A percentile compares a stretch with the other conserved stretches of the same genome.
Conservation (phyloP, 345 rosid species). For the Erodium maritimum region DNA sequence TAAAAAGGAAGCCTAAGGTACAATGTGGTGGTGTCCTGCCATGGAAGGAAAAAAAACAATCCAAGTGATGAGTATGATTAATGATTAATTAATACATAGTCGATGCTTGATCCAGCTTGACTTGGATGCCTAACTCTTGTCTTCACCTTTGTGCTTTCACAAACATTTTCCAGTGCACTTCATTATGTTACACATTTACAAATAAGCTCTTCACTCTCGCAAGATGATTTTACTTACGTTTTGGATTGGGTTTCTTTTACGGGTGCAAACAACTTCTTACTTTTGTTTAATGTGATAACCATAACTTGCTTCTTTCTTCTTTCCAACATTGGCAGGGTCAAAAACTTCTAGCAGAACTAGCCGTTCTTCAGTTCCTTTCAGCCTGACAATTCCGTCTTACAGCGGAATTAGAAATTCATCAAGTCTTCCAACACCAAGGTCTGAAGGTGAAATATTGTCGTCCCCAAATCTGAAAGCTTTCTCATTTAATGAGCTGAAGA, state of each 20-base stretch:
- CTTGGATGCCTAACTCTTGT: background rate
- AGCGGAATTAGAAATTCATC: slow-evolving; percentile 37
- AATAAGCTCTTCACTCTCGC: background rate
- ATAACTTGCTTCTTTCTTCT: slow-evolving; percentile 1
- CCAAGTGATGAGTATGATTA: background rate
- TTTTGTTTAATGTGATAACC: slow-evolving; percentile 2
- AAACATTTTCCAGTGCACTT: background rate
- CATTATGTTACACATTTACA: background rate
- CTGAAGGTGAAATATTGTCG: slow-evolving; percentile 83
- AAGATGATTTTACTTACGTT: background rate
- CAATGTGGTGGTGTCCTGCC: background rate
- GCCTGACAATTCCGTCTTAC: slow-evolving; percentile 51
- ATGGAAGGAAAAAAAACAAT: background rate
- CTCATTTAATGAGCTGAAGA: slow-evolving; percentile 63
- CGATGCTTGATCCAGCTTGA: too few species aligned
- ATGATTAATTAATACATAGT: background rate
- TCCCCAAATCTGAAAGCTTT: slow-evolving; percentile 87
- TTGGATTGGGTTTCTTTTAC: background rate
- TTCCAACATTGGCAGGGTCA: slow-evolving; percentile 36
- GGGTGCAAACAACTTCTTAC: background rate
- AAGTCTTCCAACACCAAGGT: slow-evolving; percentile 63
- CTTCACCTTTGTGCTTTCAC: background rate
- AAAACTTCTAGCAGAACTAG: slow-evolving; percentile 61
- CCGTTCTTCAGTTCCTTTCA: slow-evolving; percentile 55
- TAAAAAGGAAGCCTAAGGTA: background rate